Evolutionary conservation across 345 rosid genomes (phyloP), one percentile per base, ranked within the genome.

Genomic region (Capsella bursapastoris): DNA sequence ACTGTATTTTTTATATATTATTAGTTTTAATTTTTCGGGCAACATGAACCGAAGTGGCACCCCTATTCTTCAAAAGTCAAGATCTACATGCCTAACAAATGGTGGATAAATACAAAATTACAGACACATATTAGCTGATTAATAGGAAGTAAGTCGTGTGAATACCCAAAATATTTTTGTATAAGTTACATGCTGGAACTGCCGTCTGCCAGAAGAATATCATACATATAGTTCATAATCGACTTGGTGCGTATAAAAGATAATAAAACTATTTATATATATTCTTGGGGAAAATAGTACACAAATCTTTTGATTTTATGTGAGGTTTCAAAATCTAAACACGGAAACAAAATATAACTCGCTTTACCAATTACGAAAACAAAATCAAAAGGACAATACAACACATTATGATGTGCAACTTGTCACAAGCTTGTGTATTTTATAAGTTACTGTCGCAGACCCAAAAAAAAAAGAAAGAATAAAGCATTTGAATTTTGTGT

Each of bases 321-420:
- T 40, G 56, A 63, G 70, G 28, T 53, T 43, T 12, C 18, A 9
- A 31, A 31, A 34, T 56, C 71, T 15, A 64, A 64, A 73, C 15
- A 41, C 15, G 71, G 38, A 75, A 68, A 41, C 34, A 32, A 5
- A 37, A 52, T 52, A 68, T 60, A 60, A 68, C 64, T 59, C 69
- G 69, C 69, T 68, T 75, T 52, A 61, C 69, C 32, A 52, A 25
- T 43, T 6, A 68, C 0, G 9, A 53, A 60, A 68, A 68, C 69
- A 60, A 75, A 68, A 75, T 61, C 63, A 41, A 40, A 59, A 60
- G 49, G 73, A 7, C 38, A 68, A 67, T 29, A 10, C 16, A 43
- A 52, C 34, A 75, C 68, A 75, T 75, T 59, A 68, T 59, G 68
- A 68, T 52, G 44, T 52, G 79, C 71, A 60, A 68, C n/a, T 52